phyloP scores from a whole-genome alignment of 257 asterid genomes.

The Euphrasia confusa region DNA sequence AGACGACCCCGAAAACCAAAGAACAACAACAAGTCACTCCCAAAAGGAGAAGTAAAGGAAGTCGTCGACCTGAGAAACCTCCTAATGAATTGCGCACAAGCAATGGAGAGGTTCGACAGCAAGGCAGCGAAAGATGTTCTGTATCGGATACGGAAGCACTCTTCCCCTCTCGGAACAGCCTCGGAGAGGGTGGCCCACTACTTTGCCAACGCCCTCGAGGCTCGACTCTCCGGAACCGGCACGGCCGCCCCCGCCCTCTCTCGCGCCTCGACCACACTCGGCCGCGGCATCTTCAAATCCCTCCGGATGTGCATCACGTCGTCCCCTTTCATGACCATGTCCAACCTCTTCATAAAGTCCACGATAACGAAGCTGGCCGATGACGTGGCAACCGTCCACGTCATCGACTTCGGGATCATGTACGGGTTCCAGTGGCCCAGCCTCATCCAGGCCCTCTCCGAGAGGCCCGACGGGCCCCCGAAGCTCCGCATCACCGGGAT shows the following conservation, averaged over 20 bases:
- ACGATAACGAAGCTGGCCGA: slow-evolving; percentile 34
- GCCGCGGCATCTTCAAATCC: slow-evolving; percentile 37
- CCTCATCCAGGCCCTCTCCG: too few species aligned
- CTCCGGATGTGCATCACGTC: slow-evolving; percentile 40
- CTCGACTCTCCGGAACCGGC: slow-evolving; percentile 44
- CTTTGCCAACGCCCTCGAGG: slow-evolving; percentile 46
- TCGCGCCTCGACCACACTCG: slow-evolving; percentile 19
- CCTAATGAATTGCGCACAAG: slow-evolving; percentile 45
- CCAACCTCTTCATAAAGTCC: slow-evolving; percentile 35
- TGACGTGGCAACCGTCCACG: slow-evolving; percentile 30
- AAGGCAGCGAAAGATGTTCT: slow-evolving; percentile 28
- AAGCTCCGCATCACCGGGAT: slow-evolving; percentile 50
- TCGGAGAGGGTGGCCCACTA: slow-evolving; percentile 42
- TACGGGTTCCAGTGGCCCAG: slow-evolving; percentile 47
- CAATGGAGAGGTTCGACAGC: slow-evolving; percentile 34
- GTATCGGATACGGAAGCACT: slow-evolving; percentile 31
- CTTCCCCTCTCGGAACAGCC: slow-evolving; percentile 44
- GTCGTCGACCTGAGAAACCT: slow-evolving; percentile 36
- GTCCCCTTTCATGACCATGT: slow-evolving; percentile 42
- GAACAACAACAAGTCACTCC: too few species aligned
- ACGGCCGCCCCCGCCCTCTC: slow-evolving; percentile 4
- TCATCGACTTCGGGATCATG: slow-evolving; percentile 41
- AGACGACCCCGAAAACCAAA: too few species aligned
- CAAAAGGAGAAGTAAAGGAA: too few species aligned
- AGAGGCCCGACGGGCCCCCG: too few species aligned